A percentile compares a stretch with the other conserved stretches of the same genome.
Evolutionary conservation across 2,329 filamentous ascomycete genomes (phyloP).

Genomic region (Talaromyces sp.): DNA sequence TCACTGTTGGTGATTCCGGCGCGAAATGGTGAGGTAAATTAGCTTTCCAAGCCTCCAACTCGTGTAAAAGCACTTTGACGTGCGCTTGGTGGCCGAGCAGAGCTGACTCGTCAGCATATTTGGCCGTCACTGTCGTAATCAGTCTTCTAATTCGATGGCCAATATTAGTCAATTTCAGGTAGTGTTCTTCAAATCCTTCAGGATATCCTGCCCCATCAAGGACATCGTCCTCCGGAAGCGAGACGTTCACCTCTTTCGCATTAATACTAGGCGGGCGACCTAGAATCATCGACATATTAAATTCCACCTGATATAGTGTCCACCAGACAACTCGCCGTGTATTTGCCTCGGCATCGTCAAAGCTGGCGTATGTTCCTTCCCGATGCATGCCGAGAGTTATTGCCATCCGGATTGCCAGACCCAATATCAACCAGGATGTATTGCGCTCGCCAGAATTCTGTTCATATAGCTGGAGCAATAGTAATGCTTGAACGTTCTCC

Average conservation of each 20-base stretch:
- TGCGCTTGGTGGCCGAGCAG: not conserved
- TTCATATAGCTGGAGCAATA: slow-evolving; percentile 35
- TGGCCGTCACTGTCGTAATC: slow-evolving; percentile 11
- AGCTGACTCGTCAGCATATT: slow-evolving; percentile 5
- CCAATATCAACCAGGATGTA: slow-evolving; percentile 32
- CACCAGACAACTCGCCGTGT: slow-evolving; percentile 38
- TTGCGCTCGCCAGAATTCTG: slow-evolving; percentile 43
- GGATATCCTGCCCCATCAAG: slow-evolving; percentile 26
- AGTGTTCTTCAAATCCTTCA: slow-evolving; percentile 30
- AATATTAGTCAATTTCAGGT: slow-evolving; percentile 27
- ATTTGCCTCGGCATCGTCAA: slow-evolving; percentile 35
- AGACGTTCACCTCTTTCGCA: slow-evolving; percentile 36
- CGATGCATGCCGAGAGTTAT: slow-evolving; percentile 31
- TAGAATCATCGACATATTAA: slow-evolving; percentile 38
- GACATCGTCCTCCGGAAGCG: slow-evolving; percentile 32
- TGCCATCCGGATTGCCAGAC: slow-evolving; percentile 29
- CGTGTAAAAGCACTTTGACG: slow-evolving; percentile 20
- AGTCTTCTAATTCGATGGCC: slow-evolving; percentile 18
- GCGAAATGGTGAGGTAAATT: slow-evolving; percentile 24
- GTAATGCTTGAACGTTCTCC: slow-evolving; percentile 33
- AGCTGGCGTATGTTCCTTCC: slow-evolving; percentile 24
- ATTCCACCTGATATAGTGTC: slow-evolving; percentile 38
- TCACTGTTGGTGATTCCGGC: slow-evolving; percentile 18
- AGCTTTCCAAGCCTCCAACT: slow-evolving; percentile 27
- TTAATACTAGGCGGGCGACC: slow-evolving; percentile 37